Percentiles rank a stretch among this genome's conserved stretches.
phyloP scores from a whole-genome alignment of 2,329 filamentous ascomycete genomes.

The Nemania bipapillata region DNA sequence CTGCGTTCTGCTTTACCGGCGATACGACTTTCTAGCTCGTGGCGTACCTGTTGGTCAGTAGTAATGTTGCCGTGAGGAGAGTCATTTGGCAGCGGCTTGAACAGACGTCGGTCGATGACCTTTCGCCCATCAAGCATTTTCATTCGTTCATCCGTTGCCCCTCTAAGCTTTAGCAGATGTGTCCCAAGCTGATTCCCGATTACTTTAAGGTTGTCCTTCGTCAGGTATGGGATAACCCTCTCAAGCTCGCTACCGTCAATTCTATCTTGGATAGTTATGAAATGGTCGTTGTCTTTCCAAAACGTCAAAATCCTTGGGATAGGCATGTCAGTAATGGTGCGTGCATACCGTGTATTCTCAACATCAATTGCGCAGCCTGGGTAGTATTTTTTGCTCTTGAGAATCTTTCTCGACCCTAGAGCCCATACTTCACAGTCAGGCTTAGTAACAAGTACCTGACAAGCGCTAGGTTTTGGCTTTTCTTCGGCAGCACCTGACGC shows the following conservation, averaged over 20 bases:
- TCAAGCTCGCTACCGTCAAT: background rate
- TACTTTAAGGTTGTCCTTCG: background rate
- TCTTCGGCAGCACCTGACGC: background rate
- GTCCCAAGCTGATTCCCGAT: background rate
- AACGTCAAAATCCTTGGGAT: background rate
- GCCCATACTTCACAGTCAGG: background rate
- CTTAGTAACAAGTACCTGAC: background rate
- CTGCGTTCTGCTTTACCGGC: background rate
- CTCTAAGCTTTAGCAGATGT: background rate
- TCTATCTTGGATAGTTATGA: background rate
- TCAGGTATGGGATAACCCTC: background rate
- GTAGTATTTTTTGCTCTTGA: background rate
- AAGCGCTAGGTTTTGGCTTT: background rate
- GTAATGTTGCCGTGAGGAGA: background rate
- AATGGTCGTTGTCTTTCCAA: background rate
- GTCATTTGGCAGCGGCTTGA: background rate
- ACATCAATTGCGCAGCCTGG: background rate
- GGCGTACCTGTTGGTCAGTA: background rate
- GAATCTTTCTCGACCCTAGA: background rate
- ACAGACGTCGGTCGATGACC: background rate
- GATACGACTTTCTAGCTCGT: background rate
- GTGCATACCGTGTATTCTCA: background rate
- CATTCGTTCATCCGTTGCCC: background rate
- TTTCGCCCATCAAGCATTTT: conserved; percentile 1
- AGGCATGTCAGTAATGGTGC: background rate